Evolutionary conservation across 2,329 filamentous ascomycete species (phyloP), one percentile per base, ranked within the genome.

Genomic region (Penicillium carneum): DNA sequence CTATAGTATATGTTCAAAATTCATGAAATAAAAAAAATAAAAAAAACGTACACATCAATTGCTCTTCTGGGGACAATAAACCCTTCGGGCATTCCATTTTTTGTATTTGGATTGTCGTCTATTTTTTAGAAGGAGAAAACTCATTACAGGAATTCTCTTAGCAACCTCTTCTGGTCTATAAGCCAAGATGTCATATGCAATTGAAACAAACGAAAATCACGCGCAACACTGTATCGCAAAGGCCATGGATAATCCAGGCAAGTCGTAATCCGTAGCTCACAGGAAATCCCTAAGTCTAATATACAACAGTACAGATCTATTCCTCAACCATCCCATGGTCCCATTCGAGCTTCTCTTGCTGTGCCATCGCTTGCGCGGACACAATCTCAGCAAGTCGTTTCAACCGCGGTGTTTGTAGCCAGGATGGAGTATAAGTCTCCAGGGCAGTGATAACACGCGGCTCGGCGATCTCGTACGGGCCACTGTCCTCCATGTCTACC

Each of bases 351-450:
- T 92, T 94, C 80, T 96, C 92, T 80, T 96, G 92, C 78, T 98
- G 94, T 59, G 93, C 92, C 73, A 98, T 94, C 34, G 95, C 95
- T 80, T 99, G 95, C 34, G 93, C 91, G 39, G 92, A 96, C 49
- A 99, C 95, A 67, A 99, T 98, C 81, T 99, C 95, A n/a, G 95
- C 95, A 56, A 99, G 84, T 63, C 95, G 90, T 84, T 98, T 98
- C 64, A 99, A 81, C 64, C 94, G 88, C 49, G 94, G 94, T 61
- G 93, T 97, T 91, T 97, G 93, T 51, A 97, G 87, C 94, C 92
- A 99, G 69, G 93, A 97, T 65, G 95, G 95, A 52, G 95, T 98
- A 77, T 99, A 99, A 14, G 95, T 99, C 82, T 99, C 95, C 68
- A 99, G 82, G 55, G 95, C 95, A 3, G 93, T 97, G 73, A 99